Evolutionary conservation across 1,139 yeast species (phyloP).

Genomic region (Geotrichum cucujoidarum): DNA sequence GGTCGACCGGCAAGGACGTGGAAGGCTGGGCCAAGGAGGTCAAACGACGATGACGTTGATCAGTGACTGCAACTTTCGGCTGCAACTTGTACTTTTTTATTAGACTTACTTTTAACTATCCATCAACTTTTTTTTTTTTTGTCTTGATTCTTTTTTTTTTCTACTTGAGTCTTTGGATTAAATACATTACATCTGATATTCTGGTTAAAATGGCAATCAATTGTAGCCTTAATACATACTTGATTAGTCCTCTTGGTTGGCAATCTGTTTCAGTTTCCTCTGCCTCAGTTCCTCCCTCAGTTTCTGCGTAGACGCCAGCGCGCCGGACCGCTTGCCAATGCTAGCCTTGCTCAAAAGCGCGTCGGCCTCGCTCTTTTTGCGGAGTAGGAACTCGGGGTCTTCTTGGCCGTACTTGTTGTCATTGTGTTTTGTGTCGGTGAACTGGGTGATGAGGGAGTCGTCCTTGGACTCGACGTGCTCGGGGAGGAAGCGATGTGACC

Average conservation of each 20-base stretch:
- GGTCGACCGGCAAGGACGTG: slow-evolving; percentile 65
- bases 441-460: slow-evolving; percentile 14
- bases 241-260: not conserved
- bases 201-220: too few relatives aligned
- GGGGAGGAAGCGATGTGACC: slow-evolving; percentile 9
- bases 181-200: too few relatives aligned
- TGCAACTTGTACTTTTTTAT: not conserved
- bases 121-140: not conserved
- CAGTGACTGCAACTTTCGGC: not conserved
- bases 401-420: slow-evolving; percentile 12
- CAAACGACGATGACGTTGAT: slow-evolving; percentile 19
- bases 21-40: slow-evolving; percentile 59
- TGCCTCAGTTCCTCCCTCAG: slow-evolving; percentile 8
- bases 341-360: not conserved
- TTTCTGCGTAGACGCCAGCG: slow-evolving; percentile 9
- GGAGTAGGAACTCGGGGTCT: slow-evolving; percentile 10
- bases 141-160: not conserved
- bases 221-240: too few relatives aligned
- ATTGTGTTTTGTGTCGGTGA: slow-evolving; percentile 13
- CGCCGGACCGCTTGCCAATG: slow-evolving; percentile 6
- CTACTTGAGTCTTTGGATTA: not conserved
- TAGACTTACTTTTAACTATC: not conserved
- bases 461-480: slow-evolving; percentile 9
- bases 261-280: slow-evolving; percentile 6
- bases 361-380: not conserved